Conservation (phyloP, 2,329 filamentous ascomycete species). For the Penicillium rolfsii region DNA sequence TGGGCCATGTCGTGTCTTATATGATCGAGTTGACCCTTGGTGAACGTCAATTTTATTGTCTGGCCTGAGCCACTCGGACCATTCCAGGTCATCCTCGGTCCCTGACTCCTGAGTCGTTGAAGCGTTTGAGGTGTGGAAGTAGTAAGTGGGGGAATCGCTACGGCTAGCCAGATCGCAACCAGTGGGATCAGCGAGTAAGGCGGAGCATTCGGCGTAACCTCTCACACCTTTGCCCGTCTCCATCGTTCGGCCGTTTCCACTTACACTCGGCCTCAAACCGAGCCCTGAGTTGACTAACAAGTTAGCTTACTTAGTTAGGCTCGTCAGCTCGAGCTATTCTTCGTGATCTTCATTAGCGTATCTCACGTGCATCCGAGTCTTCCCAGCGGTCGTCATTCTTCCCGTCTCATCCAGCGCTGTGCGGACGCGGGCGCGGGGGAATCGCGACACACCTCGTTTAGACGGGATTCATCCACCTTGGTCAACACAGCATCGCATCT, state of each 20-base stretch:
- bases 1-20: background rate
- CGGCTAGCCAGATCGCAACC: constrained; percentile 11
- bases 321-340: too few species aligned
- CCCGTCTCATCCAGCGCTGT: background rate
- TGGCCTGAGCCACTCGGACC: background rate
- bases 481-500: background rate
- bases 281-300: too few species aligned
- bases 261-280: too few species aligned
- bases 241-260: background rate
- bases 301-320: too few species aligned
- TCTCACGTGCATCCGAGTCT: background rate
- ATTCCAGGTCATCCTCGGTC: background rate
- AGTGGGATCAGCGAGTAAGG: constrained; percentile 4
- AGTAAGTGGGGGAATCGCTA: constrained; percentile 27
- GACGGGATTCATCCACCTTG: constrained; percentile 9
- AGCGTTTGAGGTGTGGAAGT: background rate
- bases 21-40: background rate
- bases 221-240: background rate
- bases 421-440: background rate
- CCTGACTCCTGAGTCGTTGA: background rate
- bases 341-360: background rate
- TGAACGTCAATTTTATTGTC: background rate
- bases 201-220: constrained; percentile 1
- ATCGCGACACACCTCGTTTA: background rate
- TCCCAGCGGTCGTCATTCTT: background rate